Conservation (phyloP, 139 green algal species). For the Picochlorum sp. region DNA sequence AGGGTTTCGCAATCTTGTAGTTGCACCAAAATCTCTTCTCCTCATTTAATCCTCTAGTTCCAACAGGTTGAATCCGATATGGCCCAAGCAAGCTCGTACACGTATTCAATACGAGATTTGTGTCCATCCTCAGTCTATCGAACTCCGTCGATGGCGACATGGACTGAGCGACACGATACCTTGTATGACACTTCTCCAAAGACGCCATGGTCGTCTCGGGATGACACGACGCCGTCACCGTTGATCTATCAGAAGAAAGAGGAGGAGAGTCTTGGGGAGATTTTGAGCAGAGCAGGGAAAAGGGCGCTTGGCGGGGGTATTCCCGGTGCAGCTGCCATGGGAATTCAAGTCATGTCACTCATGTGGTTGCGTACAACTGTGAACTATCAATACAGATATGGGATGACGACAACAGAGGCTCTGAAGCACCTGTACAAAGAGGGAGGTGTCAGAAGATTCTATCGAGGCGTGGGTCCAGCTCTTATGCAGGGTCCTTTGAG, state of each 20-base stretch:
- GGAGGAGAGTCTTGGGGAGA: slow-evolving; percentile 37
- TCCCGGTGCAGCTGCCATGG: slow-evolving; percentile 70
- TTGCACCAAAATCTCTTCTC: too few relatives aligned
- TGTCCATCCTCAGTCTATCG: too few relatives aligned
- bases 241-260: slow-evolving; percentile 25
- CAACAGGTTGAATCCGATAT: too few relatives aligned
- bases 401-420: slow-evolving; percentile 53
- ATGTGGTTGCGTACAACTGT: slow-evolving; percentile 90
- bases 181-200: too few relatives aligned
- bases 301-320: slow-evolving; percentile 72
- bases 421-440: slow-evolving; percentile 72
- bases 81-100: too few relatives aligned
- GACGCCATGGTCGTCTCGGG: too few relatives aligned
- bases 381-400: slow-evolving; percentile 73
- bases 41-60: too few relatives aligned
- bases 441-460: slow-evolving; percentile 84
- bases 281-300: slow-evolving; percentile 54
- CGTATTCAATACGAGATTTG: too few relatives aligned
- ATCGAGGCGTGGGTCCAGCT: slow-evolving; percentile 72
- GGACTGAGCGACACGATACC: too few relatives aligned
- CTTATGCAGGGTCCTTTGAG: slow-evolving; percentile 78
- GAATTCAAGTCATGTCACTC: slow-evolving; percentile 64
- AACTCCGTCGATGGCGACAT: too few relatives aligned
- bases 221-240: background rate
- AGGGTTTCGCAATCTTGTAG: too few relatives aligned